Evolutionary conservation across 2,329 filamentous ascomycete genomes (phyloP).

Genomic region (Botrytis hyacinthi): DNA sequence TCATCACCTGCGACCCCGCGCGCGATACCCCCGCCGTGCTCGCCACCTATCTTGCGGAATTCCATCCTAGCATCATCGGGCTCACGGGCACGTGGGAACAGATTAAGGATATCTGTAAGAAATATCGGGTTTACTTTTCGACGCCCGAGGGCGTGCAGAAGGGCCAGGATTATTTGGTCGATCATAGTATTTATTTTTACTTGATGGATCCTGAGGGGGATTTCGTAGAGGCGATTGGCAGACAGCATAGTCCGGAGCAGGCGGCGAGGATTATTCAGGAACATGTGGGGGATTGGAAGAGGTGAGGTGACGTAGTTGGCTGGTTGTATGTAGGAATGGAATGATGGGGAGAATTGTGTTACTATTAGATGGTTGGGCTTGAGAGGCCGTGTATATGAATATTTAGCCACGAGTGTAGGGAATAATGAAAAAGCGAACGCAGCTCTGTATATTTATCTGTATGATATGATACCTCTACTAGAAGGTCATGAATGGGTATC

Average conservation of each 20-base stretch:
- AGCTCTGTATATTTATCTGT: not conserved
- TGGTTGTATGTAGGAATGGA: not conserved
- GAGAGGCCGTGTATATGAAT: not conserved
- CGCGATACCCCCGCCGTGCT: conserved; percentile 84
- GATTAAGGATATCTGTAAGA: conserved; percentile 92
- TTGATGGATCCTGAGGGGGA: conserved; percentile 98
- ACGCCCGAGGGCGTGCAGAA: conserved; percentile 85
- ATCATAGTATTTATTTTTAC: conserved; percentile 99
- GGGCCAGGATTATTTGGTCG: conserved; percentile 94
- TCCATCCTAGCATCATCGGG: conserved; percentile 82
- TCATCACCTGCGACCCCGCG: conserved; percentile 93
- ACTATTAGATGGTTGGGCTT: not conserved
- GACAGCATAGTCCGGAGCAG: conserved; percentile 88
- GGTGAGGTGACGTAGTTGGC: not conserved
- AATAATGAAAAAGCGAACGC: not conserved
- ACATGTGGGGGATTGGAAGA: conserved; percentile 78
- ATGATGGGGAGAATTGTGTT: not conserved
- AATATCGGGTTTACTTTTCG: conserved; percentile 95
- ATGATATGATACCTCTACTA: not conserved
- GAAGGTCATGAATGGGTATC: not conserved
- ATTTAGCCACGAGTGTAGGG: not conserved
- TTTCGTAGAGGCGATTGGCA: conserved; percentile 93
- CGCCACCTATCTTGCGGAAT: conserved; percentile 83
- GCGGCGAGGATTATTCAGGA: conserved; percentile 80
- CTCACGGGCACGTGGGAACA: conserved; percentile 92